These are phyloP conservation scores for Mortierella polycephala DNA, from an alignment of 371 early-diverging fungal species.

Conservation along the genomic window DNA sequence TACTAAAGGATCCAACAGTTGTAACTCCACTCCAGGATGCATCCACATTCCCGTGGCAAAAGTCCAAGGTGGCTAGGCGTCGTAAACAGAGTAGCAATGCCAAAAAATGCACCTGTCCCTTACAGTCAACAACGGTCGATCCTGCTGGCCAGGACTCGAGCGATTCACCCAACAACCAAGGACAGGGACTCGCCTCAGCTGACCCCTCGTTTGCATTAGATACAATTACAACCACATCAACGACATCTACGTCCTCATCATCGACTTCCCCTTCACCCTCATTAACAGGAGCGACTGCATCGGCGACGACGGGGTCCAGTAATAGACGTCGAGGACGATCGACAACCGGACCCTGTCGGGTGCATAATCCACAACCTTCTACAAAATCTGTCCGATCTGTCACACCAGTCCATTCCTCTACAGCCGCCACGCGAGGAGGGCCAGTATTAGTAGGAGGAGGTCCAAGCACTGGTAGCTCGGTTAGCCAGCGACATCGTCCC, in stretches of 20 bases:
- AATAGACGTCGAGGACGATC: conserved; percentile 36
- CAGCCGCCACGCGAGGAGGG: neutral
- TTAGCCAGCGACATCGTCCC: conserved; percentile 46
- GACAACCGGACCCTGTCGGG: conserved; percentile 39
- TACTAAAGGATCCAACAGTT: conserved; percentile 29
- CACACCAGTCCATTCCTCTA: conserved; percentile 15
- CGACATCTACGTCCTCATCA: neutral
- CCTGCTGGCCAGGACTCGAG: conserved; percentile 48
- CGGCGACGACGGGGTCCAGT: neutral
- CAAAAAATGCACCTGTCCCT: conserved; percentile 45
- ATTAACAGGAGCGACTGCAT: neutral
- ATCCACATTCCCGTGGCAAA: conserved; percentile 51
- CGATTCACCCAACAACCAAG: neutral
- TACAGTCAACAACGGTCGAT: conserved; percentile 17
- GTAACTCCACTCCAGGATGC: conserved; percentile 25
- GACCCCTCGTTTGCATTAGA: neutral
- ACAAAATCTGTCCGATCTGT: conserved; percentile 28
- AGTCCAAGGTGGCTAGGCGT: conserved; percentile 40
- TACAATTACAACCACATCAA: conserved; percentile 2
- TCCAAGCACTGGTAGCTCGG: conserved; percentile 11
- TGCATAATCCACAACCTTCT: conserved; percentile 34
- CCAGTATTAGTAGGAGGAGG: neutral
- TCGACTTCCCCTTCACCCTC: neutral
- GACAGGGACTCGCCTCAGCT: conserved; percentile 1
- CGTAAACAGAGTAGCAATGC: conserved; percentile 29